Evolutionary conservation across 169 alveolate species (phyloP), one percentile per base, ranked within the genome.

Genomic region (Eimeria sp.): DNA sequence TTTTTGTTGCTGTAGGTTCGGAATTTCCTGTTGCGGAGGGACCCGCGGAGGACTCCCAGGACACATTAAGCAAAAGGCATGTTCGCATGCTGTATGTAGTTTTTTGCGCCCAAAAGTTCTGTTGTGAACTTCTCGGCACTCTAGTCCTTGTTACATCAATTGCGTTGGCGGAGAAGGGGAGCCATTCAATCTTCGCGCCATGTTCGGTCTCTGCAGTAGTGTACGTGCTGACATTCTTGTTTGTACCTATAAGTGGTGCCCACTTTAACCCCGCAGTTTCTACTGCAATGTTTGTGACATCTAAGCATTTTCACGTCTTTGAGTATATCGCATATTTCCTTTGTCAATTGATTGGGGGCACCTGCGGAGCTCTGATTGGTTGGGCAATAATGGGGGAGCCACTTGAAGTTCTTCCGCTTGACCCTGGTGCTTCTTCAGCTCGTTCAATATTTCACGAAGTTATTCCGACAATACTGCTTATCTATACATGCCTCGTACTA

Each of bases 181-280:
- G 80, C n/a, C 89, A 72, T 37, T 80, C 90, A 10, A 64, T 40
- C n/a, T 80, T 76, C 40, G 64, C 96, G 23, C 96, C 96, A 10
- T 83, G 88, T 68, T 82, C 96, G 9, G 89, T 94, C 72, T 76
- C 96, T 27, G 90, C 94, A 46, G 90, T 89, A 52, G 90, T 94
- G 16, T 94, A 82, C 76, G 96, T 89, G 25, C 71, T 94, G 80
- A 85, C 90, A 52, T 76, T 78, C 71, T 71, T 94, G 93, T 94
- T 94, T 60, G 90, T 82, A 56, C 88, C 90, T 27, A 94, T 94
- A 64, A 94, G 96, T 62, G 96, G 96, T 16, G 96, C 96, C 25
- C 96, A 94, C 56, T 94, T 94, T 85, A 94, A 94, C 58, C 96
- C 96, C 6, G 96, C 96, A 43, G 96, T 94, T 11, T 94, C 96